phyloP scores from a whole-genome alignment of 2,329 filamentous ascomycete genomes.

The Alternaria ethzedia region DNA sequence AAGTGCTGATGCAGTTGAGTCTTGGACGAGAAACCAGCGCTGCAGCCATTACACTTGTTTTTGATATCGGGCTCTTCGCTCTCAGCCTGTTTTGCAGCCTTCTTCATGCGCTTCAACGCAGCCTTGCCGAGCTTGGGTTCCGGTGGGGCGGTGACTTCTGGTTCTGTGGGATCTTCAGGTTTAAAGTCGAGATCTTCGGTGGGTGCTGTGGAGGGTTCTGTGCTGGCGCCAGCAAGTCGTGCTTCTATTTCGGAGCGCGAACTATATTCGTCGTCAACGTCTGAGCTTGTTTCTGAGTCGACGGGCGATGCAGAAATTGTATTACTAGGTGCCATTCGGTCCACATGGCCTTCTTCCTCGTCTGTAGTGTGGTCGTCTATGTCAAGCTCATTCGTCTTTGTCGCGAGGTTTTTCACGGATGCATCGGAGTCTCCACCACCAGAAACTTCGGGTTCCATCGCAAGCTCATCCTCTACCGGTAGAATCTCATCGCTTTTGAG shows the following conservation, averaged over 20 bases:
- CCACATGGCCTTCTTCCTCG: conserved; percentile 15
- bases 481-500: conserved; percentile 42
- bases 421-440: conserved; percentile 50
- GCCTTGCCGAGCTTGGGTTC: conserved; percentile 55
- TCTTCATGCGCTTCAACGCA: conserved; percentile 55
- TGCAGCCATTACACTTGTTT: conserved; percentile 78
- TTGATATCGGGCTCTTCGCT: conserved; percentile 44
- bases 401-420: conserved; percentile 22
- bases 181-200: conserved; percentile 10
- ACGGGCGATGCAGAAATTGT: background rate
- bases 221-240: conserved; percentile 32
- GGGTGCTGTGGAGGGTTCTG: conserved; percentile 10
- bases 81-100: conserved; percentile 51
- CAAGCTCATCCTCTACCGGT: conserved; percentile 42
- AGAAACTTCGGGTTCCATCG: conserved; percentile 5
- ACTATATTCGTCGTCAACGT: conserved; percentile 46
- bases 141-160: conserved; percentile 1
- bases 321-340: background rate
- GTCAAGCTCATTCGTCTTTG: conserved; percentile 20
- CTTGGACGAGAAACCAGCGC: conserved; percentile 76
- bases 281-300: conserved; percentile 6
- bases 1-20: conserved; percentile 78
- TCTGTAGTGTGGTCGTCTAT: conserved; percentile 19
- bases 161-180: conserved; percentile 1
- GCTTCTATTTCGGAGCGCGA: conserved; percentile 46